Conservation (phyloP, 2,329 filamentous ascomycete genomes). For the Phaeosphaeria sp. region DNA sequence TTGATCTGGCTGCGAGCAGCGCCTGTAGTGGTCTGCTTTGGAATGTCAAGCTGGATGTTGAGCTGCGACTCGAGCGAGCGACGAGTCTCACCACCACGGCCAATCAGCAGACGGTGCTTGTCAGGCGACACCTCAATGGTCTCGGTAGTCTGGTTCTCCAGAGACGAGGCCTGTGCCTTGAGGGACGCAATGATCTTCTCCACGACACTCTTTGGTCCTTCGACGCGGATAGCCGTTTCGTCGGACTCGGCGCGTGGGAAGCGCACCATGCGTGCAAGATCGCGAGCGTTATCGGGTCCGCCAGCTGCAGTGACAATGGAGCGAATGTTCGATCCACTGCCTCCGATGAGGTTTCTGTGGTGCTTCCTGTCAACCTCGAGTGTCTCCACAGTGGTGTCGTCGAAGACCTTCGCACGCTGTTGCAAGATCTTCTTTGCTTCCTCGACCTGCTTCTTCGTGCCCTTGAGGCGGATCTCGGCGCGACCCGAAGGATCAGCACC, state of each 20-base stretch:
- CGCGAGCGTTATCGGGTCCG: conserved; percentile 83
- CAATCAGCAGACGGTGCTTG: conserved; percentile 91
- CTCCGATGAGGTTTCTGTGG: conserved; percentile 87
- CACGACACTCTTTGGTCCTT: conserved; percentile 83
- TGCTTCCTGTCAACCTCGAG: conserved; percentile 94
- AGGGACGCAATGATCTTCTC: conserved; percentile 88
- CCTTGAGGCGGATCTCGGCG: conserved; percentile 90
- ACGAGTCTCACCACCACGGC: conserved; percentile 86
- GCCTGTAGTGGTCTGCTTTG: conserved; percentile 72
- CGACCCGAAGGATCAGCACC: conserved; percentile 67
- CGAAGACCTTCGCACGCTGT: conserved; percentile 85
- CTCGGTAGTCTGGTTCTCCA: conserved; percentile 81
- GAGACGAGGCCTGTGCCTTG: conserved; percentile 78
- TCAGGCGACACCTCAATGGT: conserved; percentile 82
- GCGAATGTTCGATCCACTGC: conserved; percentile 82
- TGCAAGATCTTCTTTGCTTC: conserved; percentile 90
- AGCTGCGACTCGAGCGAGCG: conserved; percentile 86
- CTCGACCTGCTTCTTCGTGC: conserved; percentile 87
- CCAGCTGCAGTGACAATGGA: conserved; percentile 87
- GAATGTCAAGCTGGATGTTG: conserved; percentile 86
- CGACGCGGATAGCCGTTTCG: conserved; percentile 83
- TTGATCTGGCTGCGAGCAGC: conserved; percentile 85
- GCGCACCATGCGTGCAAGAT: conserved; percentile 86
- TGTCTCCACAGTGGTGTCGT: conserved; percentile 84
- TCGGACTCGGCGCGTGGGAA: conserved; percentile 90